Evolutionary conservation across 371 early-diverging fungal genomes (phyloP).

Genomic region (Mortierella sp.): DNA sequence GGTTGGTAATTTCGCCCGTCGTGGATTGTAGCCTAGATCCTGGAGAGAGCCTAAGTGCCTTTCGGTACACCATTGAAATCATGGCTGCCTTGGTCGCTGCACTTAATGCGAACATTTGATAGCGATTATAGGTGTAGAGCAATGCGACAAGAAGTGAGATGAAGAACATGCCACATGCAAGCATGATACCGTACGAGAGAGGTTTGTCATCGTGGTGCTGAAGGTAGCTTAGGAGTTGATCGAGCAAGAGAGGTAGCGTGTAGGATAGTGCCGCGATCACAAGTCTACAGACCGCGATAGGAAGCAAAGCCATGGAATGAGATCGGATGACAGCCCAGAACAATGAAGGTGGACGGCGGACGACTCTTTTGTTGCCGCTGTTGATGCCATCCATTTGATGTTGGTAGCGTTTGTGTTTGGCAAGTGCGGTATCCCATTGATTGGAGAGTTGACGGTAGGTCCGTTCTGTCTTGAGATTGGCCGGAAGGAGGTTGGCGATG

Average conservation of each 20-base stretch:
- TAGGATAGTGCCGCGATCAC: constrained; percentile 12
- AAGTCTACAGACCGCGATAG: constrained; percentile 19
- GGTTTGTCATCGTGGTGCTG: constrained; percentile 20
- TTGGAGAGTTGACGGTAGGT: constrained; percentile 7
- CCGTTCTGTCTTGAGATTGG: constrained; percentile 10
- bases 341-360: constrained; percentile 13
- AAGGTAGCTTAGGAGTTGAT: constrained; percentile 17
- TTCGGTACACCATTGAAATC: constrained; percentile 88
- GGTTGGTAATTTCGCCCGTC: constrained; percentile 82
- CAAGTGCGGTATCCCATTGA: constrained; percentile 10
- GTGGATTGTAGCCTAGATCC: constrained; percentile 81
- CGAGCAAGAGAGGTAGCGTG: constrained; percentile 13
- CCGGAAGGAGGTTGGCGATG: constrained; percentile 10
- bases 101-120: constrained; percentile 28
- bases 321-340: constrained; percentile 26
- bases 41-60: constrained; percentile 83
- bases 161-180: constrained; percentile 29
- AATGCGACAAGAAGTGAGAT: constrained; percentile 11
- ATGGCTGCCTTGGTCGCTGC: constrained; percentile 59
- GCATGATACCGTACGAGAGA: constrained; percentile 24
- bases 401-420: not conserved
- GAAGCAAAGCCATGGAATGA: constrained; percentile 9
- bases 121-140: constrained; percentile 37
- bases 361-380: not conserved
- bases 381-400: not conserved